These are phyloP conservation scores for Euphorbia schlechtendalii DNA, from an alignment of 441 rosid genomes.

Conservation along the genomic window DNA sequence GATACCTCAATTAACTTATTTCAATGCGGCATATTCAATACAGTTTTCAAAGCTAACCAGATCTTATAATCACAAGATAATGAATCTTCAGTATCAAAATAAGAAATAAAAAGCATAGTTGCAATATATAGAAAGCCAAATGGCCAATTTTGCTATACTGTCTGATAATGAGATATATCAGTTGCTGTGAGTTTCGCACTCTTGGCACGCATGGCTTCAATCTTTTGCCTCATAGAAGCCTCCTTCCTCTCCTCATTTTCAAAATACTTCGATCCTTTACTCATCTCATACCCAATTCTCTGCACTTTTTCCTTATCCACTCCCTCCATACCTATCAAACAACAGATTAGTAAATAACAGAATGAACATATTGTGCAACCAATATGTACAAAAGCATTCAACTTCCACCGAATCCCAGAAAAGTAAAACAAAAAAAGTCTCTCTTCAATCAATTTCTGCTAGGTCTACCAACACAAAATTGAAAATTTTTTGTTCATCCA, in stretches of 20 bases:
- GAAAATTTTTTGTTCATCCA: background rate
- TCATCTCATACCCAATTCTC: conserved; percentile 77
- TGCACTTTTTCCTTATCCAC: conserved; percentile 95
- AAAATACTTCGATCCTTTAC: conserved; percentile 89
- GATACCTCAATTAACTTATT: background rate
- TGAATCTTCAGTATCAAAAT: no score
- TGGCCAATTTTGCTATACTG: no score
- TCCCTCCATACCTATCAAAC: conserved; percentile 71
- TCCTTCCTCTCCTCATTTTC: conserved; percentile 84
- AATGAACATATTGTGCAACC: background rate
- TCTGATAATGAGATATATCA: conserved; percentile 52
- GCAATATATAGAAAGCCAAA: background rate
- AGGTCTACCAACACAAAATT: background rate
- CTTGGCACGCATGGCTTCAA: conserved; percentile 56
- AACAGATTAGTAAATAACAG: background rate
- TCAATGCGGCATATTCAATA: background rate
- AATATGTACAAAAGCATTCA: background rate
- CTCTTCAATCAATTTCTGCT: background rate
- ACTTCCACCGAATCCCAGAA: background rate
- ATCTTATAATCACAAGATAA: background rate
- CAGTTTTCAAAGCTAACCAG: background rate
- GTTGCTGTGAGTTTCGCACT: conserved; percentile 43
- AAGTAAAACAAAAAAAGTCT: background rate
- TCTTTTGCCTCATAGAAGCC: conserved; percentile 52
- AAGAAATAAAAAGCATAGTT: background rate